Evolutionary conservation across 345 rosid species (phyloP).

Genomic region (Balakata baccata): DNA sequence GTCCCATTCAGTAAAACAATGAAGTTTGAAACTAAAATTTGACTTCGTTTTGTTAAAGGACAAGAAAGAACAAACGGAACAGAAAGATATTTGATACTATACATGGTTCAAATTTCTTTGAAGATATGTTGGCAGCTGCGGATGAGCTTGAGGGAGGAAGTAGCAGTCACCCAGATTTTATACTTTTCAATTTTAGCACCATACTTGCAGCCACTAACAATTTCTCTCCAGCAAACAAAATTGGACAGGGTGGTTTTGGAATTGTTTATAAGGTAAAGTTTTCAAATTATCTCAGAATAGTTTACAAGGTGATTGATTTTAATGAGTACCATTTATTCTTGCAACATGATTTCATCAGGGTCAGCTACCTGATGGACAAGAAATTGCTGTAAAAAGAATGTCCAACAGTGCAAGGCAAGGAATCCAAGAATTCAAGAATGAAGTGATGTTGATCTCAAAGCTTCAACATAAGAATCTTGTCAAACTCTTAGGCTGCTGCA

Average conservation of each 20-base stretch:
- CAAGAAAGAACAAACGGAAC: background rate
- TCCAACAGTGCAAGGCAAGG: constrained; percentile 19
- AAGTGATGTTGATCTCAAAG: constrained; percentile 18
- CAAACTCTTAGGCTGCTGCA: constrained; percentile 23
- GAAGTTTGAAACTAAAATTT: background rate
- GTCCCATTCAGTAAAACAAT: too few species aligned
- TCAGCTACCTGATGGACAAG: constrained; percentile 13
- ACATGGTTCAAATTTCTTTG: too few species aligned
- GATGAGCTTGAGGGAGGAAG: background rate
- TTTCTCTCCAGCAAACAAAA: constrained; percentile 26
- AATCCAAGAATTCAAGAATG: constrained; percentile 17
- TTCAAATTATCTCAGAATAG: constrained; percentile 27
- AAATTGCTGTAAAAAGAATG: constrained; percentile 22
- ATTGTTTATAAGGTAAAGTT: constrained; percentile 35
- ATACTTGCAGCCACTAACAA: constrained; percentile 31
- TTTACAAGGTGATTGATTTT: background rate
- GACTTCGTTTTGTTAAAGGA: background rate
- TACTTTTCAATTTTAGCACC: constrained; percentile 12
- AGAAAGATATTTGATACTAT: background rate
- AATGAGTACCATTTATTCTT: background rate
- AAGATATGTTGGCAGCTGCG: background rate
- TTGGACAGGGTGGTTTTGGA: constrained; percentile 46
- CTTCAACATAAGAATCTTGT: constrained; percentile 28
- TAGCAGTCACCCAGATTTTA: background rate
- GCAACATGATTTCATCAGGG: constrained; percentile 19